Base-by-base conservation (phyloP, 2,329 filamentous ascomycete genomes). In the Fusarium tanahbumbuense region DNA sequence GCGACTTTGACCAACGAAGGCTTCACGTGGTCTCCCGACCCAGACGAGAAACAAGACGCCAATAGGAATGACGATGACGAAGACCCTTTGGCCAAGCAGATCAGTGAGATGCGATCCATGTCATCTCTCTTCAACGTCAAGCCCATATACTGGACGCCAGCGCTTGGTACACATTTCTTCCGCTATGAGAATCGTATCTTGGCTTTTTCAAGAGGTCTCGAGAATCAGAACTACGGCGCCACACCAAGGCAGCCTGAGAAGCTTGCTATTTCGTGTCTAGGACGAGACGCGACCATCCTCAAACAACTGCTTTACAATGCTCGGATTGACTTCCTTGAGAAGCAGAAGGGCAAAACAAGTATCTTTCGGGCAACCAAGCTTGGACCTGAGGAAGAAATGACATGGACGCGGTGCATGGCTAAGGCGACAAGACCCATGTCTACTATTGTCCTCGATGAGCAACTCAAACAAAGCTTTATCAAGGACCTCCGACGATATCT, bases 401-500 rank as follows among this genome's bases (percentile, higher is more conserved):
- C 25, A n/a, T 70, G 67, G 67, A 47, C 45, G 9, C 59, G 53
- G 13, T 68, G 58, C 23, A 71, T 71, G 63, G 68, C 67, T 6
- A 70, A 68, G n/a, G 57, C 67, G 2, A 68, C 67, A 0, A 46
- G 70, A 11, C 70, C 70, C 0, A 64, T 72, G 56, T 60, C 64
- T 2, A 72, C 70, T 7, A 68, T 72, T 22, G 67, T 64, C 3
- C 57, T 72, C 1, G 67, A 68, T 6, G 59, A 72, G 15, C 28
- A 37, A 2, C 27, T 71, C 32, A 72, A 72, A 12, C 44, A 72
- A 30, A 30, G 32, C 6, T 52, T 72, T 13, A 55, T 72, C 12
- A 61, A 50, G 9, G 70, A 72, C n/a, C 64, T 72, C 2, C 28
- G 56, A 6, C 67, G 67, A 5, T 72, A 72, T 28, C 16, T 72